Evolutionary conservation across 1,139 yeast genomes (phyloP).

Genomic region (Zygosaccharomyces sapae): DNA sequence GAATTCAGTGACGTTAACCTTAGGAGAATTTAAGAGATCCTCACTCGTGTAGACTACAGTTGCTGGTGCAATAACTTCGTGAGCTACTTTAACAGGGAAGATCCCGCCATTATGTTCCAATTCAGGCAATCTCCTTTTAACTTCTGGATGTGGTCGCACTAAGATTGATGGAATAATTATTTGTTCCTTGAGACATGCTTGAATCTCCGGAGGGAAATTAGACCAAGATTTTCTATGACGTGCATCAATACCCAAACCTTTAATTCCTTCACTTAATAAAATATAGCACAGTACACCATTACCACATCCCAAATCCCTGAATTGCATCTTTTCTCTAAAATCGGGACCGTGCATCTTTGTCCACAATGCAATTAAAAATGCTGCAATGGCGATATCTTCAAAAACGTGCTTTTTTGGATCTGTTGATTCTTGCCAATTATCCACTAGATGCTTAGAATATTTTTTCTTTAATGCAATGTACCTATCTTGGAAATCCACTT

Average conservation of each 20-base stretch:
- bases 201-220: constrained; percentile 61
- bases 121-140: constrained; percentile 50
- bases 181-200: constrained; percentile 59
- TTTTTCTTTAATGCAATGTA: constrained; percentile 78
- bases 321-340: constrained; percentile 51
- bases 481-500: constrained; percentile 75
- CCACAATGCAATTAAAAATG: constrained; percentile 91
- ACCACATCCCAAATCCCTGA: constrained; percentile 93
- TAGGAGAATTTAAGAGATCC: constrained; percentile 50
- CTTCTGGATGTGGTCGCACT: constrained; percentile 63
- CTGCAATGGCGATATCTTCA: constrained; percentile 95
- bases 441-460: constrained; percentile 72
- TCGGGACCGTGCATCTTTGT: constrained; percentile 46
- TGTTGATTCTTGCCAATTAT: constrained; percentile 85
- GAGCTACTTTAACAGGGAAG: constrained; percentile 49
- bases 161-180: constrained; percentile 72
- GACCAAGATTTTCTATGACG: constrained; percentile 86
- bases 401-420: constrained; percentile 95
- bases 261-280: constrained; percentile 70
- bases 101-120: constrained; percentile 56
- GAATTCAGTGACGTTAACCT: constrained; percentile 64
- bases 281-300: constrained; percentile 83
- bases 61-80: constrained; percentile 36
- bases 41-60: constrained; percentile 35
- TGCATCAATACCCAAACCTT: constrained; percentile 86